Evolutionary conservation across 2,329 filamentous ascomycete genomes (phyloP), one percentile per base, ranked within the genome.

Genomic region (Microsporum audouinii): DNA sequence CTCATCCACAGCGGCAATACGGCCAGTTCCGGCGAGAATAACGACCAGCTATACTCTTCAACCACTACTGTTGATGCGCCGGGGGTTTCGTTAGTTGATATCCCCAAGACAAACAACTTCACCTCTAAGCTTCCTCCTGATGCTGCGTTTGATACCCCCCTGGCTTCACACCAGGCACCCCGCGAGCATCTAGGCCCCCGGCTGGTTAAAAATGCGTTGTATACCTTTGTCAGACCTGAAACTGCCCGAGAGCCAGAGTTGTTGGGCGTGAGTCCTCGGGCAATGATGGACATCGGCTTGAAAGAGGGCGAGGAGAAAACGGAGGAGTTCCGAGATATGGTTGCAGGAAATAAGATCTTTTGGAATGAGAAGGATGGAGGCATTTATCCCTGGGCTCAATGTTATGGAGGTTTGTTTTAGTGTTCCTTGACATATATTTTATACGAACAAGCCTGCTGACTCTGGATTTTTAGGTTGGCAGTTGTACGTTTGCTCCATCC

Each of bases 381-480:
- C n/a, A 85, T 94, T 49, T 99, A 99, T 72, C 92, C 94, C 0
- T 99, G 94, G 94, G 91, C 94, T 36, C 94, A 99, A 76, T 97
- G 94, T 76, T 99, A 99, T 72, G 94, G 94, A 61, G 92, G 92
- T 61, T 66, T 65, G 69, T 67, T 84, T 82, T 69, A 81, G 27
- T 33, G 23, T n/a, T 31, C 14, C 39, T 5, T 36, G 14, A 31
- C 29, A 57, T 65, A 58, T 65, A 33, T 63, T 34, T 23, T 41
- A 43, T 14, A 29, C 14, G 14, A 34, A 33, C 34, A 12, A 10
- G 23, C 10, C 3, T 23, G 36, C 27, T 39, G 27, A 57, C 10
- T 8, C 23, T 38, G 14, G 8, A 5, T 57, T 6, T 57, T 41
- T 38, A 77, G 77, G 77, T 45, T 80, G 78, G 74, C 78, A 80